Evolutionary conservation across 176 grass and related monocot species (phyloP).

Genomic region (Oryza meyeriana): DNA sequence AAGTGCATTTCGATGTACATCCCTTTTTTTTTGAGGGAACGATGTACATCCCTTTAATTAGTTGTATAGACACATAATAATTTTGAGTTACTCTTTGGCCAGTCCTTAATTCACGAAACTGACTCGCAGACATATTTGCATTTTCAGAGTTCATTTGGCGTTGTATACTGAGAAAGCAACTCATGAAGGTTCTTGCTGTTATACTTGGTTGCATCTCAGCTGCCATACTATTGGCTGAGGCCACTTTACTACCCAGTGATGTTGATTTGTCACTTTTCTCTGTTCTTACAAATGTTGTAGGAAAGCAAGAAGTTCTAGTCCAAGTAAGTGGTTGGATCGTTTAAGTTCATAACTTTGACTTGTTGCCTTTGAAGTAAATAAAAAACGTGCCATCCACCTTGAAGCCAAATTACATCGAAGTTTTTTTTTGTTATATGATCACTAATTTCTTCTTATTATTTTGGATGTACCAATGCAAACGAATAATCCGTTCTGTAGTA

Average conservation of each 20-base stretch:
- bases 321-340: constrained; percentile 58
- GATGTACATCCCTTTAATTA: background rate
- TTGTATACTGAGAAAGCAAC: constrained; percentile 94
- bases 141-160: constrained; percentile 89
- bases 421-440: background rate
- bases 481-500: background rate
- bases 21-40: too few species aligned
- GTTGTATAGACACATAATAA: background rate
- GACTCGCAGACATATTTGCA: constrained; percentile 20
- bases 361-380: background rate
- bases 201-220: constrained; percentile 81
- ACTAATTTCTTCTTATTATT: background rate
- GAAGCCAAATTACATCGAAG: background rate
- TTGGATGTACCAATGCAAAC: background rate
- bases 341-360: background rate
- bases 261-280: constrained; percentile 96
- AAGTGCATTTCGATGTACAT: background rate
- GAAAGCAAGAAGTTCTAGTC: constrained; percentile 86
- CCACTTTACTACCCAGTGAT: constrained; percentile 91
- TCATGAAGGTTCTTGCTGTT: constrained; percentile 75
- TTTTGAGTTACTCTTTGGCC: background rate
- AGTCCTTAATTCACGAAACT: constrained; percentile 13
- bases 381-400: background rate
- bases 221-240: constrained; percentile 96
- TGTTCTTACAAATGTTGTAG: constrained; percentile 85